A percentile compares a stretch with the other conserved stretches of the same genome.
These are phyloP conservation scores for Stenogyne calaminthoides DNA, from an alignment of 305 asterid genomes.

Conservation along the genomic window DNA sequence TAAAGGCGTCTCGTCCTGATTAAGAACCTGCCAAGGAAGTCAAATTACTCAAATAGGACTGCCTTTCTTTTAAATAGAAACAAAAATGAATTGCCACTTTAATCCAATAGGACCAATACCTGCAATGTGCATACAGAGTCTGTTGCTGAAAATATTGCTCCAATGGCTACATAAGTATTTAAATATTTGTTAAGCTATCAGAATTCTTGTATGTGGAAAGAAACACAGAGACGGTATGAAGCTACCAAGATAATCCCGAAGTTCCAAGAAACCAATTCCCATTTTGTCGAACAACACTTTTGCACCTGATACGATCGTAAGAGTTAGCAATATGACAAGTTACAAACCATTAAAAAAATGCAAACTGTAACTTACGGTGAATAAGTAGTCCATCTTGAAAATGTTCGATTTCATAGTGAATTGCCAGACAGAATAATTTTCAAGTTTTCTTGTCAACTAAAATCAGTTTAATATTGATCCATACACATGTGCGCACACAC, in stretches of 20 bases:
- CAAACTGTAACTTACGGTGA: background rate
- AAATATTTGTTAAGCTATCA: slow-evolving; percentile 7
- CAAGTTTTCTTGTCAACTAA: too few relatives aligned
- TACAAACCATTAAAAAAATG: background rate
- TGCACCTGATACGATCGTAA: slow-evolving; percentile 52
- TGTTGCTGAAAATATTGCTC: slow-evolving; percentile 86
- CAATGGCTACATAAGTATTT: slow-evolving; percentile 54
- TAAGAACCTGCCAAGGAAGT: slow-evolving; percentile 57
- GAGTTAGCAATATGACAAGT: slow-evolving; percentile 5
- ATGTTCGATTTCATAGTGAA: too few relatives aligned
- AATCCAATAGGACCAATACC: slow-evolving; percentile 47
- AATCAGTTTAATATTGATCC: too few relatives aligned
- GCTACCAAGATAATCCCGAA: slow-evolving; percentile 79
- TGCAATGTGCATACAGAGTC: slow-evolving; percentile 92
- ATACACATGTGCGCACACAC: too few relatives aligned
- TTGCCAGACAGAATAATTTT: too few relatives aligned
- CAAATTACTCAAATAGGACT: too few relatives aligned
- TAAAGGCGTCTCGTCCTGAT: slow-evolving; percentile 77
- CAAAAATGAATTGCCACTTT: background rate
- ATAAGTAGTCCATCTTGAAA: too few relatives aligned
- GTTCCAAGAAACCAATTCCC: slow-evolving; percentile 52
- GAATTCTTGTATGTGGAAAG: background rate
- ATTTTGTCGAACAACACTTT: slow-evolving; percentile 47
- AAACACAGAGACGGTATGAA: background rate
- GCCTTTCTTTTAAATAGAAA: too few relatives aligned